These are phyloP conservation scores for Oxyria digyna DNA, from an alignment of 148 eudicot species.

Conservation along the genomic window DNA sequence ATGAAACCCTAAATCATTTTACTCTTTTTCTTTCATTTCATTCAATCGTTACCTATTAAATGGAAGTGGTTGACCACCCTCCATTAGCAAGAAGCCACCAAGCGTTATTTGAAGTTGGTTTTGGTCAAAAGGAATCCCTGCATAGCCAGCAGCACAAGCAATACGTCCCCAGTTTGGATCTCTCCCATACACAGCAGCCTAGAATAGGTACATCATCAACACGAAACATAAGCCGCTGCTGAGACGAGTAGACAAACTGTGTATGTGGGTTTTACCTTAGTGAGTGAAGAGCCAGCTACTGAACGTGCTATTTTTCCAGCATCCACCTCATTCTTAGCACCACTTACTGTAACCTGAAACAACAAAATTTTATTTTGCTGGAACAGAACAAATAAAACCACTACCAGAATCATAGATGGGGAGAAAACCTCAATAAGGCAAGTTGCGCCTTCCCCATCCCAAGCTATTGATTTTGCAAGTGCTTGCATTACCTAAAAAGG, in stretches of 20 bases:
- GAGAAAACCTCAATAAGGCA: constrained; percentile 82
- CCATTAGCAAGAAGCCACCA: constrained; percentile 81
- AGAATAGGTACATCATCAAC: constrained; percentile 15
- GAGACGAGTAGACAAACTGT: neutral
- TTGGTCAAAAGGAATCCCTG: constrained; percentile 60
- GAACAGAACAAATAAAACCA: neutral
- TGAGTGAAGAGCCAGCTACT: constrained; percentile 85
- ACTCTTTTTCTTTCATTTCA: no score
- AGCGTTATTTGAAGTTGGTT: constrained; percentile 65
- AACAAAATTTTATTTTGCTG: neutral
- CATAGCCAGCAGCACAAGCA: constrained; percentile 98
- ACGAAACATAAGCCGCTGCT: neutral
- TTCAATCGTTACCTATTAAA: constrained; percentile 53
- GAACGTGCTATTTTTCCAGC: constrained; percentile 91
- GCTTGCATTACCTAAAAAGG: constrained; percentile 90
- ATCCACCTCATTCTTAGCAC: constrained; percentile 68
- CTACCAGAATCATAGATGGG: neutral
- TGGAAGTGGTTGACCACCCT: constrained; percentile 77
- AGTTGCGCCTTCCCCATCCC: constrained; percentile 99
- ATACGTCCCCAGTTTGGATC: constrained; percentile 99
- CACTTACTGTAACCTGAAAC: constrained; percentile 63
- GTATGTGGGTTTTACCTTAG: constrained; percentile 39
- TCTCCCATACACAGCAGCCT: constrained; percentile 97
- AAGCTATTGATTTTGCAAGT: constrained; percentile 95
- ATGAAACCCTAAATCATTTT: no score